phyloP scores from a whole-genome alignment of 2,329 filamentous ascomycete genomes.

The Pseudogymnoascus destructans region DNA sequence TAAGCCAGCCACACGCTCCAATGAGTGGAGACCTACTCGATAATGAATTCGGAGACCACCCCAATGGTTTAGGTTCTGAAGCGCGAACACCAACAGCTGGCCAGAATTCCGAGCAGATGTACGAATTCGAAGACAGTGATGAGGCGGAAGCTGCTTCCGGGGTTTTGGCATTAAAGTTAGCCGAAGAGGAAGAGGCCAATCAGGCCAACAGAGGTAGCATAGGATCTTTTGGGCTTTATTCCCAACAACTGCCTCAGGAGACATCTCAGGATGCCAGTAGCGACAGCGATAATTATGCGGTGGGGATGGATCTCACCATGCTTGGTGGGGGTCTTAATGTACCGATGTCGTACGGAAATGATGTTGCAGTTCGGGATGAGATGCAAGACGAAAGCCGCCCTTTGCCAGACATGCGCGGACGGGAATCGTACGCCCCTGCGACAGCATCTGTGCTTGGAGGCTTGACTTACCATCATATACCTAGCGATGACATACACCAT shows the following conservation, averaged over 20 bases:
- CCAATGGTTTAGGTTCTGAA: conserved; percentile 17
- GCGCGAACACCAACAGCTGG: background rate
- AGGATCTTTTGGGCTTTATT: conserved; percentile 37
- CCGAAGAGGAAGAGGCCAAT: conserved; percentile 63
- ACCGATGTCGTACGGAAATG: conserved; percentile 46
- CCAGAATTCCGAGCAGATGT: conserved; percentile 15
- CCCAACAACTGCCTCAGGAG: conserved; percentile 32
- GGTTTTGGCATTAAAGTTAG: conserved; percentile 68
- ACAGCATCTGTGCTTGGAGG: conserved; percentile 22
- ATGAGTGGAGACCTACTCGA: conserved; percentile 35
- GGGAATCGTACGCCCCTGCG: conserved; percentile 21
- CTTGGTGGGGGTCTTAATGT: conserved; percentile 60
- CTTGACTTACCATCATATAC: conserved; percentile 28
- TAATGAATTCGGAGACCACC: conserved; percentile 34
- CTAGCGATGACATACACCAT: conserved; percentile 40
- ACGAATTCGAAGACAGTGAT: conserved; percentile 48
- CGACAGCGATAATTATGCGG: conserved; percentile 54
- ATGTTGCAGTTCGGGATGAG: conserved; percentile 26
- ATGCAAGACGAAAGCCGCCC: conserved; percentile 35
- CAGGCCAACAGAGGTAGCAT: conserved; percentile 54
- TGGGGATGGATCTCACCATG: conserved; percentile 54
- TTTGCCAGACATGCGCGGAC: conserved; percentile 30
- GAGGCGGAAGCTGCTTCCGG: conserved; percentile 81
- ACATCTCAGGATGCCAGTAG: conserved; percentile 36
- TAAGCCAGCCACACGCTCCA: background rate